These are phyloP conservation scores for Candida sojae DNA, from an alignment of 1,139 yeast species.

Conservation along the genomic window DNA sequence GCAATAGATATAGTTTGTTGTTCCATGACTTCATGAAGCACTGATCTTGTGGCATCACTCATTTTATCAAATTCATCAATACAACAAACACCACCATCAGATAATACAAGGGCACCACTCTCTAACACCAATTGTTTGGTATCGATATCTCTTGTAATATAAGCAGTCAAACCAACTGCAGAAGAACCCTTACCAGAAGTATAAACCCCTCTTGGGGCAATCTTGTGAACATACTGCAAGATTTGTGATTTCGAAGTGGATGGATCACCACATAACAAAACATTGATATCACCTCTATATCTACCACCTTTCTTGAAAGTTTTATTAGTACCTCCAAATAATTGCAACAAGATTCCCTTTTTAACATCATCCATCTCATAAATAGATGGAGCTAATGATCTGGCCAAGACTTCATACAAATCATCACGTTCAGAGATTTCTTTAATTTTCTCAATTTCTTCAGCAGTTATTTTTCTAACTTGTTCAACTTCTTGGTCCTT, in stretches of 20 bases:
- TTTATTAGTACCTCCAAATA: conserved; percentile 95
- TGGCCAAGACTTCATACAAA: conserved; percentile 81
- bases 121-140: conserved; percentile 92
- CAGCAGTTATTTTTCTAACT: conserved; percentile 63
- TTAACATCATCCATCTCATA: conserved; percentile 96
- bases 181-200: conserved; percentile 99
- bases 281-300: conserved; percentile 93
- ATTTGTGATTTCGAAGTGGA: conserved; percentile 96
- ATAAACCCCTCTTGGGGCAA: conserved; percentile 96
- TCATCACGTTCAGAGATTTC: conserved; percentile 70
- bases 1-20: conserved; percentile 98
- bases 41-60: conserved; percentile 93
- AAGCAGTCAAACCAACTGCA: conserved; percentile 98
- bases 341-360: conserved; percentile 87
- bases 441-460: conserved; percentile 66
- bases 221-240: conserved; percentile 91
- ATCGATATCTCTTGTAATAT: conserved; percentile 90
- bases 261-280: conserved; percentile 95
- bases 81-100: conserved; percentile 99
- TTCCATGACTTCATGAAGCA: conserved; percentile 98
- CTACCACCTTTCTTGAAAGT: conserved; percentile 87
- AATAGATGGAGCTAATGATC: conserved; percentile 94
- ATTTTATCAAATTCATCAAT: conserved; percentile 98
- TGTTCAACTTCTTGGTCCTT: conserved; percentile 78
- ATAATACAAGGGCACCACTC: conserved; percentile 92